Percentiles rank a stretch among this genome's conserved stretches.
Conservation (phyloP, 139 green algal genomes). For the Tetradesmus lagerheimii region DNA sequence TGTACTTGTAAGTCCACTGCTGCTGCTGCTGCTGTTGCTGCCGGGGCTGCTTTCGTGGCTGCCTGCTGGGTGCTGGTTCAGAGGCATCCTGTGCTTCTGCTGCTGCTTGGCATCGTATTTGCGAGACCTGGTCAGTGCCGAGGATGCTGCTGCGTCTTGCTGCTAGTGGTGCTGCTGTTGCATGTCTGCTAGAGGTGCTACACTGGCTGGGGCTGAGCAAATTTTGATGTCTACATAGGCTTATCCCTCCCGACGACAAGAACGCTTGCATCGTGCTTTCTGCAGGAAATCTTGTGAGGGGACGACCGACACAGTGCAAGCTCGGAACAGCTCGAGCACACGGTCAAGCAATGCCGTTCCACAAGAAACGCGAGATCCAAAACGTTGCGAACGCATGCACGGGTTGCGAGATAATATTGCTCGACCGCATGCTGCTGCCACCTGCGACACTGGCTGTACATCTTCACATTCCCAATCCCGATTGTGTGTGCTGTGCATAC, state of each 20-base stretch:
- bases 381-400: neutral
- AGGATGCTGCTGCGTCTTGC: neutral
- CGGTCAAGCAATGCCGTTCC: too few relatives aligned
- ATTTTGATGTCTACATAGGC: constrained; percentile 23
- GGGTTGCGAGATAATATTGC: neutral
- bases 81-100: neutral
- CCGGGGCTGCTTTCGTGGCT: neutral
- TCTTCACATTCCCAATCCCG: neutral
- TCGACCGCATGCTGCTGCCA: neutral
- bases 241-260: neutral
- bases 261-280: neutral
- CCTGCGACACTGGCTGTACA: neutral
- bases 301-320: neutral
- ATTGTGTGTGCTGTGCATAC: neutral
- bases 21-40: neutral
- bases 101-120: neutral
- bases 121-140: neutral
- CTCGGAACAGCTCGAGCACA: neutral
- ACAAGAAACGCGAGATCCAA: neutral
- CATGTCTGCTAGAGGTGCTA: constrained; percentile 13
- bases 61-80: neutral
- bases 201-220: constrained; percentile 7
- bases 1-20: constrained; percentile 54
- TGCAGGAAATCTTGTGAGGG: neutral
- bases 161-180: neutral